A percentile compares a stretch with the other conserved stretches of the same genome.
Conservation (phyloP, 805 yeast genomes). For the Metschnikowia noctiluminum region DNA sequence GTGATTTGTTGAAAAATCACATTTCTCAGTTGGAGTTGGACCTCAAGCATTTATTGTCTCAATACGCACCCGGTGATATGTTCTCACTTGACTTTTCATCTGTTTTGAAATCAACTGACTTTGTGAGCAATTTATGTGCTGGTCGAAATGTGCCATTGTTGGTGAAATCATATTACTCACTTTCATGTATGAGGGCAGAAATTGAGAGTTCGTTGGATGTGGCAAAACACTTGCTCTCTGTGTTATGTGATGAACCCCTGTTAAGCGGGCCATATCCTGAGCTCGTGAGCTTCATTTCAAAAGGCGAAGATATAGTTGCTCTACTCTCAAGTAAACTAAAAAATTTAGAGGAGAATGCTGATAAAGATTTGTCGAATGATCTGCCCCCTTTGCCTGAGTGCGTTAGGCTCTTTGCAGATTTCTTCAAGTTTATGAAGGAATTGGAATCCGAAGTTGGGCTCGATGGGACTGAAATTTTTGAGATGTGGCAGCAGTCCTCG, state of each 20-base stretch:
- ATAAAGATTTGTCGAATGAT: not conserved
- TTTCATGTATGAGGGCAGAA: not conserved
- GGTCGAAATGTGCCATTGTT: not conserved
- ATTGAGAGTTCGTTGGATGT: not conserved
- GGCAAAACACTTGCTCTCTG: not conserved
- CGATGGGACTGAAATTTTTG: conserved; percentile 1
- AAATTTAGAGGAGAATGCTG: not conserved
- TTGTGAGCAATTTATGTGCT: not conserved
- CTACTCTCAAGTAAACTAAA: not conserved
- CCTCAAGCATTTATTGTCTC: not conserved
- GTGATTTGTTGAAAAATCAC: not conserved
- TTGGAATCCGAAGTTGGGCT: conserved; percentile 6
- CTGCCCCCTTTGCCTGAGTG: not conserved
- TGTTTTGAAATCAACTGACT: not conserved
- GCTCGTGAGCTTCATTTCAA: not conserved
- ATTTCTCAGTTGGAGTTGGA: not conserved
- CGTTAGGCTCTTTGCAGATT: not conserved
- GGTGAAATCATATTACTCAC: not conserved
- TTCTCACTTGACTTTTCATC: conserved; percentile 4
- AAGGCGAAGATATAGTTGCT: not conserved
- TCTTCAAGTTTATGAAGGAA: not conserved
- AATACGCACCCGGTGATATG: conserved; percentile 1
- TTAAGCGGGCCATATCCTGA: not conserved
- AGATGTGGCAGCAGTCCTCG: not conserved
- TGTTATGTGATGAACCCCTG: not conserved